These are phyloP conservation scores for Mycena sanguinolenta DNA, from an alignment of 768 basidiomycete genomes.

Conservation along the genomic window DNA sequence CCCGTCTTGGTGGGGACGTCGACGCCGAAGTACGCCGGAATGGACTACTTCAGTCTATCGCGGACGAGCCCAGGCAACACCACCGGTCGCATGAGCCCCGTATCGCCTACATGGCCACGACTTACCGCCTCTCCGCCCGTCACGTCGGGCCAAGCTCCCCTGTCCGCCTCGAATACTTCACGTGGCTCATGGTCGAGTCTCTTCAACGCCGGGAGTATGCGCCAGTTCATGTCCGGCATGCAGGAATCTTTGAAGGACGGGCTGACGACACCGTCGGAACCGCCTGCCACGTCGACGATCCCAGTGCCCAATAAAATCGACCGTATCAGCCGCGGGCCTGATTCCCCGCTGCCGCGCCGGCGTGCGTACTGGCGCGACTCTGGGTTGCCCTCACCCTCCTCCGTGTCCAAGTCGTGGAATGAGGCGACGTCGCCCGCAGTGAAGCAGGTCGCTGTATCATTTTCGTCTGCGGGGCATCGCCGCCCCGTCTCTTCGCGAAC, in stretches of 20 bases:
- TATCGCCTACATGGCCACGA: constrained; percentile 68
- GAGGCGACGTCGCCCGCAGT: constrained; percentile 54
- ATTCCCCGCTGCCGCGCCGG: constrained; percentile 44
- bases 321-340: constrained; percentile 40
- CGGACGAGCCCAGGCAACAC: constrained; percentile 45
- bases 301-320: constrained; percentile 42
- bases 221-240: constrained; percentile 77
- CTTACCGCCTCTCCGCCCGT: constrained; percentile 54
- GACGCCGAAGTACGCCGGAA: constrained; percentile 43
- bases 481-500: constrained; percentile 59
- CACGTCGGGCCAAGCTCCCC: constrained; percentile 47
- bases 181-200: constrained; percentile 87
- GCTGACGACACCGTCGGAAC: constrained; percentile 55
- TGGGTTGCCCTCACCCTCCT: constrained; percentile 40
- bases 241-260: constrained; percentile 65
- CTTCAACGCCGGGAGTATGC: constrained; percentile 74
- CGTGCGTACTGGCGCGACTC: constrained; percentile 44
- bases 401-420: constrained; percentile 70
- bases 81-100: constrained; percentile 52
- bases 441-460: constrained; percentile 53
- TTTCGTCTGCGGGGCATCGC: constrained; percentile 58
- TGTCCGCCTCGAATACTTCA: constrained; percentile 72
- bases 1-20: constrained; percentile 23
- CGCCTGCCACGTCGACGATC: constrained; percentile 35
- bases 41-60: constrained; percentile 74